Evolutionary conservation across 441 rosid genomes (phyloP).

Genomic region (Pelargonium australe): DNA sequence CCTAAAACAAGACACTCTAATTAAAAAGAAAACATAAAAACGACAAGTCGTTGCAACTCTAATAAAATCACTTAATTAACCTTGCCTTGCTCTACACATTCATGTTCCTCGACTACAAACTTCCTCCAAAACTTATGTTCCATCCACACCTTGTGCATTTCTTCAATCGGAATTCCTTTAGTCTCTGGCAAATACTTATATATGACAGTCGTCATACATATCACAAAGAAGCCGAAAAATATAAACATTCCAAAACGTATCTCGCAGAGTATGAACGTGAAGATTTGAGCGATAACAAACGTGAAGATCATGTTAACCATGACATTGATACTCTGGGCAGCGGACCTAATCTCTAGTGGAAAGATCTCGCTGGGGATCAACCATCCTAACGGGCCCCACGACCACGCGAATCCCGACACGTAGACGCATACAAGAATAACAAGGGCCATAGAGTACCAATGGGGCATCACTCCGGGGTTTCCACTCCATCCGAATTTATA

Average conservation of each 20-base stretch:
- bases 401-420: background rate
- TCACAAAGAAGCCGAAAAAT: background rate
- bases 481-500: background rate
- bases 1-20: too few species aligned
- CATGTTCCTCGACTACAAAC: background rate
- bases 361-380: constrained; percentile 1
- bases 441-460: background rate
- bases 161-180: background rate
- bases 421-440: background rate
- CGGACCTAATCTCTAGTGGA: background rate
- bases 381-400: constrained; percentile 2
- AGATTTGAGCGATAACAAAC: background rate
- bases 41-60: too few species aligned
- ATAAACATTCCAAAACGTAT: background rate
- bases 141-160: background rate
- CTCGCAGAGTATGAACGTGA: background rate
- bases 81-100: background rate
- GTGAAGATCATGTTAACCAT: background rate
- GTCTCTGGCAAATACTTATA: background rate
- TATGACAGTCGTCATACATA: background rate
- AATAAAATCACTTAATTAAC: too few species aligned
- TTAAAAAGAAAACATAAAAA: too few species aligned
- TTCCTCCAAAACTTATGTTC: background rate
- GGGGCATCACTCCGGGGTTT: background rate
- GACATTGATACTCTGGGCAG: background rate